These are phyloP conservation scores for Larix kaempferi DNA, from an alignment of 75 land plant species.

Conservation along the genomic window DNA sequence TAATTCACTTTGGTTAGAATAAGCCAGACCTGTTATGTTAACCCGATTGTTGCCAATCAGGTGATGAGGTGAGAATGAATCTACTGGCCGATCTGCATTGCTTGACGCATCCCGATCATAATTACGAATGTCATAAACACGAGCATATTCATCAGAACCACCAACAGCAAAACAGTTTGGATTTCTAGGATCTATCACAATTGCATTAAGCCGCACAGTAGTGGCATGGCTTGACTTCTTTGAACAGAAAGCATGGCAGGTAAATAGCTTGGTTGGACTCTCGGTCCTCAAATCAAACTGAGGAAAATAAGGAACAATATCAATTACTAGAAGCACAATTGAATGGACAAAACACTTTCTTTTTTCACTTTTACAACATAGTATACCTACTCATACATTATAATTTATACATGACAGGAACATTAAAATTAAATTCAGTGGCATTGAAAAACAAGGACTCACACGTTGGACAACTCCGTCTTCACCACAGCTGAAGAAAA, in stretches of 20 bases:
- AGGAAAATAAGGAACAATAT: constrained; percentile 7
- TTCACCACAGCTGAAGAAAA: constrained; percentile 89
- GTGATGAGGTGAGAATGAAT: constrained; percentile 74
- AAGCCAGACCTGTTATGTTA: constrained; percentile 87
- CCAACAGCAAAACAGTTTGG: constrained; percentile 79
- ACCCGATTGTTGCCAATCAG: constrained; percentile 65
- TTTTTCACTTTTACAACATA: neutral
- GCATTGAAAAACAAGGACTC: constrained; percentile 13
- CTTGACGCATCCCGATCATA: constrained; percentile 46
- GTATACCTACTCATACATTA: neutral
- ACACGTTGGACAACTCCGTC: constrained; percentile 95
- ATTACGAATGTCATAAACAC: constrained; percentile 89
- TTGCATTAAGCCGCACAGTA: constrained; percentile 67
- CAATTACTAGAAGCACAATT: neutral
- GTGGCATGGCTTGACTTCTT: constrained; percentile 6
- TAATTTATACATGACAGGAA: constrained; percentile 3
- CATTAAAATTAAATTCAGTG: neutral
- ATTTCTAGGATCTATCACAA: constrained; percentile 80
- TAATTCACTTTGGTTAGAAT: constrained; percentile 88
- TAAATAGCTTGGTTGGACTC: constrained; percentile 56
- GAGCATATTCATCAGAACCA: constrained; percentile 89
- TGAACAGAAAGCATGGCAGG: constrained; percentile 42
- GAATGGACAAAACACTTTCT: neutral
- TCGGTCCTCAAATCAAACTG: constrained; percentile 87
- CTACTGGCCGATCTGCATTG: constrained; percentile 50